These are phyloP conservation scores for Cornus florida DNA, from an alignment of 148 eudicot genomes.

Conservation along the genomic window DNA sequence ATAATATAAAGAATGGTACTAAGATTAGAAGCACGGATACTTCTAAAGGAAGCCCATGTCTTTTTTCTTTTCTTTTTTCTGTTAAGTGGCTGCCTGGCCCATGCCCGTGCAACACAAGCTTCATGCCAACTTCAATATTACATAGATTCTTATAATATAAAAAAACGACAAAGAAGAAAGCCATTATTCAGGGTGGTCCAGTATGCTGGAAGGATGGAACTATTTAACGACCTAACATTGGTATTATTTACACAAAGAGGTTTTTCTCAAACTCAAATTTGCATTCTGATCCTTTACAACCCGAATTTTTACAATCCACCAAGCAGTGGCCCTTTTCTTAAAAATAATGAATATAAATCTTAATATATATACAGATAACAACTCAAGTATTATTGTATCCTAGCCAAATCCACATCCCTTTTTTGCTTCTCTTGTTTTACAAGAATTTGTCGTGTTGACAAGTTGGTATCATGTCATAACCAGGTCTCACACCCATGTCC, in stretches of 20 bases:
- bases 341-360: background rate
- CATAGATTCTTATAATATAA: background rate
- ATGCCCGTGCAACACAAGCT: background rate
- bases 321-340: too few relatives aligned
- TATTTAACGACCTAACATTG: too few relatives aligned
- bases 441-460: too few relatives aligned
- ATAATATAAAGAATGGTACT: constrained; percentile 1
- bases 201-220: too few relatives aligned
- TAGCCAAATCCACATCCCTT: background rate
- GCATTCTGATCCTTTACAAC: too few relatives aligned
- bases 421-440: background rate
- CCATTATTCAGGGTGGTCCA: too few relatives aligned
- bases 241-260: too few relatives aligned
- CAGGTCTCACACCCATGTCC: background rate
- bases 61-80: background rate
- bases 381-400: background rate
- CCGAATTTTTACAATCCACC: too few relatives aligned
- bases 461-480: background rate
- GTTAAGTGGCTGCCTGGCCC: background rate
- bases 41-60: background rate
- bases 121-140: background rate
- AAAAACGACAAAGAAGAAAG: too few relatives aligned
- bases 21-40: background rate
- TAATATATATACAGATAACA: background rate
- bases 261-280: too few relatives aligned